Conservation (phyloP, 106 monocot species). For the Gastrodia elata region DNA sequence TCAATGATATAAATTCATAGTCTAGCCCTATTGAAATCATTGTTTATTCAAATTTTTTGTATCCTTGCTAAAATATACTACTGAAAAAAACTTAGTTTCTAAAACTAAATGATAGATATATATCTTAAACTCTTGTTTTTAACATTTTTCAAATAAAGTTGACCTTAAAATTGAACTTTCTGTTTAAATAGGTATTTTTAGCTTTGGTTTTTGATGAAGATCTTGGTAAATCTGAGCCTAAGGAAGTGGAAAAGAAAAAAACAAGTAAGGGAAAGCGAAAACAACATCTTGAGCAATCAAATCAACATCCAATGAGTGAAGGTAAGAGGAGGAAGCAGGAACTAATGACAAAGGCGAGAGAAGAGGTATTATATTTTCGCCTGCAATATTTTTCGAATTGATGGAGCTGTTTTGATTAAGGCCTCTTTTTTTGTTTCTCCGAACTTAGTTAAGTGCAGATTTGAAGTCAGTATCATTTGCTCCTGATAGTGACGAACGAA, state of each 20-base stretch:
- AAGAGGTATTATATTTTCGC: constrained; percentile 45
- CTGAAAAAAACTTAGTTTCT: not conserved
- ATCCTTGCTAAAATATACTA: not conserved
- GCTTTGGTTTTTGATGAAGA: constrained; percentile 88
- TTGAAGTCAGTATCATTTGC: constrained; percentile 67
- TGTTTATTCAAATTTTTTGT: too few relatives aligned
- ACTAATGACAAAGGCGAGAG: constrained; percentile 61
- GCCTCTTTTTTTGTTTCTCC: constrained; percentile 9
- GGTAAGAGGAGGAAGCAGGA: constrained; percentile 57
- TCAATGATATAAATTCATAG: not conserved
- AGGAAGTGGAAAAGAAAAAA: constrained; percentile 34
- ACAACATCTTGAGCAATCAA: constrained; percentile 31
- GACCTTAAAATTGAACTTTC: not conserved
- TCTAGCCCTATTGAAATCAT: not conserved
- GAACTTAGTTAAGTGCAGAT: constrained; percentile 61
- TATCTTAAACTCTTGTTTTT: constrained; percentile 4
- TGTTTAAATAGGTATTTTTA: constrained; percentile 60
- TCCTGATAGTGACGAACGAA: constrained; percentile 41
- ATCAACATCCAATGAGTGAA: constrained; percentile 27
- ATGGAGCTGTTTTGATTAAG: not conserved
- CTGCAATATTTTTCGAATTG: constrained; percentile 3
- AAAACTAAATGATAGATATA: not conserved
- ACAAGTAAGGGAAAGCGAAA: constrained; percentile 48
- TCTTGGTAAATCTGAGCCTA: constrained; percentile 45
- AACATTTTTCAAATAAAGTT: not conserved